These are phyloP conservation scores for Entophlyctis luteolus DNA, from an alignment of 192 early-diverging fungal species.

Conservation along the genomic window DNA sequence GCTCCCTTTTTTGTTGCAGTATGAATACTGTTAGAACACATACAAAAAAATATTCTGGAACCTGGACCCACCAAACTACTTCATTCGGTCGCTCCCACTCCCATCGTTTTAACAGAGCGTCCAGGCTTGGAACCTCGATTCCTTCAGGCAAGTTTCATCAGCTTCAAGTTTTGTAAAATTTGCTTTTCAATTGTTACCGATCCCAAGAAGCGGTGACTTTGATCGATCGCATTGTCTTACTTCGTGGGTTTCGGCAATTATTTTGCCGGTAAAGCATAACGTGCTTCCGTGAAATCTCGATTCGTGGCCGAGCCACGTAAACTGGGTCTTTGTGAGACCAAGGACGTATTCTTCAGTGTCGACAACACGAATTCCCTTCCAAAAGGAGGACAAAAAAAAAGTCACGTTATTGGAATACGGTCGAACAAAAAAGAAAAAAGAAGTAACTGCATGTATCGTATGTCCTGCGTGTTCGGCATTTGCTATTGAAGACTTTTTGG, in stretches of 20 bases:
- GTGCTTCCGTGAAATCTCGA: constrained; percentile 30
- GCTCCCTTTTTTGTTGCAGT: background rate
- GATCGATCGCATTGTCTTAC: constrained; percentile 2
- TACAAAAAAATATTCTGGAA: too few relatives aligned
- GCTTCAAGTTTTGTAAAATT: background rate
- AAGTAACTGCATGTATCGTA: constrained; percentile 6
- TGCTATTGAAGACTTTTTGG: constrained; percentile 9
- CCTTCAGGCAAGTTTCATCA: constrained; percentile 25
- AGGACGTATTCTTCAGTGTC: constrained; percentile 51
- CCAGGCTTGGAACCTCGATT: constrained; percentile 49
- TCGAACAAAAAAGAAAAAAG: too few relatives aligned
- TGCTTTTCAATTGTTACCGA: background rate
- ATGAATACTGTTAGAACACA: background rate
- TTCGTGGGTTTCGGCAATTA: constrained; percentile 34
- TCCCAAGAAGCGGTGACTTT: constrained; percentile 3
- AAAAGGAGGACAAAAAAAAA: background rate
- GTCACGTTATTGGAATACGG: too few relatives aligned
- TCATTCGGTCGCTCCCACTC: constrained; percentile 29
- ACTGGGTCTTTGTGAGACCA: constrained; percentile 40
- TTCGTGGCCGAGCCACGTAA: constrained; percentile 54
- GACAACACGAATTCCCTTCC: constrained; percentile 45
- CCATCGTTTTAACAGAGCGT: constrained; percentile 40
- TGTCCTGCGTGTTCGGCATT: constrained; percentile 29
- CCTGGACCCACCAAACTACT: constrained; percentile 27
- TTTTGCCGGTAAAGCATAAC: constrained; percentile 45